Conservation (phyloP, 1,139 yeast genomes). For the Zygoascus hellenicus region DNA sequence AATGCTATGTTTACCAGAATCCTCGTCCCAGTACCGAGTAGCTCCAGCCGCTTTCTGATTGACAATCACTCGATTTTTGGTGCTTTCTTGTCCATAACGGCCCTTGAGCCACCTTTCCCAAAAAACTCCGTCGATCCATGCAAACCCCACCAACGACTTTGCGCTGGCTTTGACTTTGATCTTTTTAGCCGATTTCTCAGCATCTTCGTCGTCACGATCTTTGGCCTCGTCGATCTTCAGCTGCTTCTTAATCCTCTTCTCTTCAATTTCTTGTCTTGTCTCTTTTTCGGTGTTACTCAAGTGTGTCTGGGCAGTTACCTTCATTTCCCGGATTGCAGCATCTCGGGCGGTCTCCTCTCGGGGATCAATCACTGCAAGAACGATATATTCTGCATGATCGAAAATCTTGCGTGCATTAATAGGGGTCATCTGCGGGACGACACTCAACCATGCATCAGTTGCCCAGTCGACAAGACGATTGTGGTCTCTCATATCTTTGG, state of each 20-base stretch:
- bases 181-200: conserved; percentile 30
- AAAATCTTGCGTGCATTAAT: conserved; percentile 32
- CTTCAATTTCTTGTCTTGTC: conserved; percentile 26
- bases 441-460: conserved; percentile 31
- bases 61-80: conserved; percentile 23
- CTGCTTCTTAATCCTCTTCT: conserved; percentile 32
- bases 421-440: conserved; percentile 36
- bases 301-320: conserved; percentile 30
- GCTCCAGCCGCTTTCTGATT: conserved; percentile 27
- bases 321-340: conserved; percentile 28
- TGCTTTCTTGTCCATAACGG: conserved; percentile 28
- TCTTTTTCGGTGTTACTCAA: conserved; percentile 25
- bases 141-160: conserved; percentile 32
- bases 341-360: conserved; percentile 25
- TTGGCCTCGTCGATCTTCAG: conserved; percentile 33
- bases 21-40: conserved; percentile 31
- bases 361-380: conserved; percentile 33
- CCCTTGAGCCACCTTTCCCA: conserved; percentile 35
- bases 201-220: conserved; percentile 31
- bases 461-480: conserved; percentile 31
- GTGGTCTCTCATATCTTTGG: conserved; percentile 33
- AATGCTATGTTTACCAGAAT: conserved; percentile 24
- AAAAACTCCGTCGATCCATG: conserved; percentile 36
- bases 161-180: conserved; percentile 26
- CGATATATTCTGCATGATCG: conserved; percentile 28